A percentile compares a stretch with the other conserved stretches of the same genome.
phyloP scores from a whole-genome alignment of 2,329 filamentous ascomycete genomes.

The Tolypocladium capitatum region DNA sequence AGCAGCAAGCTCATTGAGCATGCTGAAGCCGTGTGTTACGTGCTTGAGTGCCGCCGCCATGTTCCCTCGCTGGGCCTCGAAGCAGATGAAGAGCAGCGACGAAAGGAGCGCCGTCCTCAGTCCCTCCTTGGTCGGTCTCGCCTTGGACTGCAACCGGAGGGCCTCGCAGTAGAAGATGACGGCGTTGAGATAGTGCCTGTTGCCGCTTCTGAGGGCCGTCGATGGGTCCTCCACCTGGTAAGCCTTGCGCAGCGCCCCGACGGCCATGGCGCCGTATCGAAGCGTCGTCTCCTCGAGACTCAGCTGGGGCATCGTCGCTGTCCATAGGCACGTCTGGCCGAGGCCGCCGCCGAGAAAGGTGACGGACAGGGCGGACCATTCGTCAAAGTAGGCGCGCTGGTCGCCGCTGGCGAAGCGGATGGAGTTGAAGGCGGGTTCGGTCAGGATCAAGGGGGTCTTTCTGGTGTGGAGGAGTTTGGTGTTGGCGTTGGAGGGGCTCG shows the following conservation, averaged over 20 bases:
- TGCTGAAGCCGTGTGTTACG: constrained; percentile 25
- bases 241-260: constrained; percentile 25
- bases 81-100: constrained; percentile 27
- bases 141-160: constrained; percentile 24
- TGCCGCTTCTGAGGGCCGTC: constrained; percentile 10
- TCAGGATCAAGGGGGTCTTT: constrained; percentile 15
- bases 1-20: constrained; percentile 24
- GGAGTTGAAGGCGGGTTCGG: constrained; percentile 20
- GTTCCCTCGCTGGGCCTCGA: constrained; percentile 26
- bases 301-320: constrained; percentile 25
- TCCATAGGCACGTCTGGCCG: constrained; percentile 22
- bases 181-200: constrained; percentile 26
- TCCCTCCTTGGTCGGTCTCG: constrained; percentile 20
- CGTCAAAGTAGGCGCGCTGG: constrained; percentile 23
- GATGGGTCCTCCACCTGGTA: constrained; percentile 12
- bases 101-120: constrained; percentile 24
- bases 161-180: constrained; percentile 27
- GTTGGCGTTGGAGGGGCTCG: constrained; percentile 4
- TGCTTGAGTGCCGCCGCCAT: constrained; percentile 26
- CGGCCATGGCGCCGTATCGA: constrained; percentile 26
- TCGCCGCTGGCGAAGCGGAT: constrained; percentile 20
- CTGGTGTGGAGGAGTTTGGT: constrained; percentile 18
- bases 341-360: constrained; percentile 22
- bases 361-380: constrained; percentile 22
- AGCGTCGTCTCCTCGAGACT: constrained; percentile 23